Base-by-base conservation (phyloP, 257 asterid genomes). In the Gentiana dahurica region DNA sequence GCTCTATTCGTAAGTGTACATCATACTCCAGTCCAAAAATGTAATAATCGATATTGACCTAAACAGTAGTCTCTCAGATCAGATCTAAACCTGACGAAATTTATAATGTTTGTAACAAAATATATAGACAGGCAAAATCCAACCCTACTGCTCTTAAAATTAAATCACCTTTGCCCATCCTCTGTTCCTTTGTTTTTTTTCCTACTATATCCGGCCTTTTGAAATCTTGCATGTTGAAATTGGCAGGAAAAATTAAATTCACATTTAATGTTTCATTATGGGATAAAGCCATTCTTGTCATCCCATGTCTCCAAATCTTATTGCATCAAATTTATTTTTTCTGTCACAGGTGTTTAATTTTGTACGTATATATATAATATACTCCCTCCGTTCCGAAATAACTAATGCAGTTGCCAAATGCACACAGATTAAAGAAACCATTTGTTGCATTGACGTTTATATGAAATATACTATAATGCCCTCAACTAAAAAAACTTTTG, bases 201-300 rank as follows among this genome's bases (percentile, higher is more conserved):
- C 61, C 65, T 59, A 59, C 33, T 63, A 49, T 75, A 64, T 47
- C 71, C 53, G 56, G 44, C 57, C 59, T 65, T 32, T 70, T 33
- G 11, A 66, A 64, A 74, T 70, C 65, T 50, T 65, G 69, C 87
- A 75, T 72, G 86, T 79, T 82, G 49, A 59, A 62, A 66, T 63
- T 76, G 86, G 67, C 81, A 80, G 91, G 54, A 71, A 12, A 65
- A 57, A 60, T 24, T 58, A 67, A 67, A 82, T 65, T 12, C 71
- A 55, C 46, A 55, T 46, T 72, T 48, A 58, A 78, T 83, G 71
- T 80, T 61, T 66, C 71, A 59, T 71, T 24, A 77, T 82, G 89
- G 93, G 81, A 67, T 66, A 68, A 80, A 75, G 75, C 39, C 53
- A 39, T 62, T 32, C 75, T 68, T 80, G 84, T 76, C 77, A 3